Conservation (phyloP, 2,329 filamentous ascomycete species). For the Didymella pomorum region DNA sequence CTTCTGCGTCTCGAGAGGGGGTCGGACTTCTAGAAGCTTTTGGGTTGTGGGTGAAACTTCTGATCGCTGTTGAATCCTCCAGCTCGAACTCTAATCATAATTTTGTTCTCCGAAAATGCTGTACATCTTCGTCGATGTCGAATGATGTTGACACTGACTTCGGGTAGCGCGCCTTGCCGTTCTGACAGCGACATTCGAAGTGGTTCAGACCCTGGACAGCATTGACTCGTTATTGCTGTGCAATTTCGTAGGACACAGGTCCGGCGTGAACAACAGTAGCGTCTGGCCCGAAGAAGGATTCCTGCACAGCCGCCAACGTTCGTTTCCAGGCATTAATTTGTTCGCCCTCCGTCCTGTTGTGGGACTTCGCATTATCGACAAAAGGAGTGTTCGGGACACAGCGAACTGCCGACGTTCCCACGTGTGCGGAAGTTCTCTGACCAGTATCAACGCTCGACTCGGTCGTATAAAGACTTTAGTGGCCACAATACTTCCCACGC, state of each 20-base stretch:
- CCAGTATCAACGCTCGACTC: conserved; percentile 24
- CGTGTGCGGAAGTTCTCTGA: conserved; percentile 18
- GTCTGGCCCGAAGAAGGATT: conserved; percentile 9
- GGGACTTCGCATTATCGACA: conserved; percentile 7
- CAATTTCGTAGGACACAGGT: conserved; percentile 10
- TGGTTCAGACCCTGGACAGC: conserved; percentile 9
- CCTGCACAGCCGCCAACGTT: neutral
- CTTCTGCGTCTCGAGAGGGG: neutral
- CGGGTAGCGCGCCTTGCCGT: conserved; percentile 17
- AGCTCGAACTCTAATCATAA: neutral
- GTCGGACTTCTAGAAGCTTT: conserved; percentile 11
- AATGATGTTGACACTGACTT: neutral
- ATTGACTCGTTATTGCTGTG: conserved; percentile 13
- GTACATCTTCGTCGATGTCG: conserved; percentile 1
- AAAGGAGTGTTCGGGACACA: conserved; percentile 10
- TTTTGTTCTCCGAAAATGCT: neutral
- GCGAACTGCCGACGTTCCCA: conserved; percentile 25
- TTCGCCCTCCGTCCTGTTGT: conserved; percentile 12
- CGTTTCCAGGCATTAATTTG: neutral
- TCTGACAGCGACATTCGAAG: neutral
- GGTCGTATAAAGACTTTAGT: conserved; percentile 31
- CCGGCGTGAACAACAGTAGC: conserved; percentile 1
- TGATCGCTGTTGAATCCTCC: neutral
- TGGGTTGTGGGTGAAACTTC: neutral
- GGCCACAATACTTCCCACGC: conserved; percentile 10